These are phyloP conservation scores for Globisporangium lucens DNA, from an alignment of 352 stramenopile genomes.

Conservation along the genomic window DNA sequence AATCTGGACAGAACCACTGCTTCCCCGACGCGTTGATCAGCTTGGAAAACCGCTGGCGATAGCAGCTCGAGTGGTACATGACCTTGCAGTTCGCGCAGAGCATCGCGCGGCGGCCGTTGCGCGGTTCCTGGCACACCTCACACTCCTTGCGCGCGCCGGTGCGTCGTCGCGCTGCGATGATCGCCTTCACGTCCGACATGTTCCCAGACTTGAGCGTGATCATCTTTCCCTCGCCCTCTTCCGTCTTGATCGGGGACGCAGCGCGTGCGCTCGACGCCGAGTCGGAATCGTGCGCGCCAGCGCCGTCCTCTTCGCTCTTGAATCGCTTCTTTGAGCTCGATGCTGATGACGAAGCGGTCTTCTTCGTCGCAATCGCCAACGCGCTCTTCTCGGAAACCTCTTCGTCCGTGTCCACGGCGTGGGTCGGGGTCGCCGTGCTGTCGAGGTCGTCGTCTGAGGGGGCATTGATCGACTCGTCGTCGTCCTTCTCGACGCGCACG, in stretches of 20 bases:
- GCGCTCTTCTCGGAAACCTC: constrained; percentile 15
- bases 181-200: constrained; percentile 60
- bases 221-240: constrained; percentile 9
- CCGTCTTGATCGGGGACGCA: constrained; percentile 21
- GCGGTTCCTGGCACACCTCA: constrained; percentile 67
- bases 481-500: constrained; percentile 68
- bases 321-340: neutral
- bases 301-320: neutral
- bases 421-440: constrained; percentile 50
- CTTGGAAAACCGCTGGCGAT: constrained; percentile 75
- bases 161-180: constrained; percentile 63
- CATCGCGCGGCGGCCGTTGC: constrained; percentile 72
- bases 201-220: constrained; percentile 42
- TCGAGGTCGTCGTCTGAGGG: constrained; percentile 77
- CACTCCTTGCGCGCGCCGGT: constrained; percentile 71
- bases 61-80: constrained; percentile 86
- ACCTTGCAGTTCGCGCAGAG: constrained; percentile 76
- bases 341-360: neutral
- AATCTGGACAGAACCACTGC: constrained; percentile 83
- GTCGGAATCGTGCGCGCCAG: constrained; percentile 27
- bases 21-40: constrained; percentile 54
- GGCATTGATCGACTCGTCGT: constrained; percentile 71
- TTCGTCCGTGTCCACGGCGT: constrained; percentile 45
- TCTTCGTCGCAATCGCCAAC: neutral
- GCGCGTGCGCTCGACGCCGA: constrained; percentile 23